Percentiles rank a stretch among this genome's conserved stretches.
Conservation (phyloP, 176 grass and related monocot genomes). For the Aegilops longissima region DNA sequence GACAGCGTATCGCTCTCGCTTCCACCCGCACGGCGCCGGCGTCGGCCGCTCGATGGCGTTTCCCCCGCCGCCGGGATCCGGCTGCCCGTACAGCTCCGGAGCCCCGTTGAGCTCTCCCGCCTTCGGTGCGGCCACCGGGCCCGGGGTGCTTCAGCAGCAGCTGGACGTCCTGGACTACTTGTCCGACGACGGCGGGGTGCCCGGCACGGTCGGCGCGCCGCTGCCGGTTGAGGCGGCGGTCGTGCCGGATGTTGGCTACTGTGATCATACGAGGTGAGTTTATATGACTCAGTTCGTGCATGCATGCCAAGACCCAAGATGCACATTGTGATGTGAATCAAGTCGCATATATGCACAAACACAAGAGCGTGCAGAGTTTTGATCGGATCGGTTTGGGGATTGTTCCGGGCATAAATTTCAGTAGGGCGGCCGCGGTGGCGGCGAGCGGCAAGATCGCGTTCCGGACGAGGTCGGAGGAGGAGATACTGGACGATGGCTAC, state of each 20-base stretch:
- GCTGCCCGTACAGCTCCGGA: neutral
- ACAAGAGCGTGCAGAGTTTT: neutral
- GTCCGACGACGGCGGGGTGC: slow-evolving; percentile 24
- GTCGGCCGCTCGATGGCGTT: slow-evolving; percentile 20
- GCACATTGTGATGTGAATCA: neutral
- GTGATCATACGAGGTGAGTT: slow-evolving; percentile 23
- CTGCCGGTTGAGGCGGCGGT: neutral
- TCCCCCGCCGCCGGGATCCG: neutral
- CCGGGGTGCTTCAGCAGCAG: neutral
- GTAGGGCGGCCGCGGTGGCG: neutral
- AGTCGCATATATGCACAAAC: neutral
- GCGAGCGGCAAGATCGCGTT: slow-evolving; percentile 51
- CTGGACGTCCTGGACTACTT: slow-evolving; percentile 42
- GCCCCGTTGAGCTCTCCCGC: neutral
- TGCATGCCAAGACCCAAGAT: neutral
- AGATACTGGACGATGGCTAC: slow-evolving; percentile 65
- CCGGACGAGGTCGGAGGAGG: slow-evolving; percentile 56
- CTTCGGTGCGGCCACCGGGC: neutral
- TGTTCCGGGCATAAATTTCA: neutral
- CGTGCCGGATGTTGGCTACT: slow-evolving; percentile 19
- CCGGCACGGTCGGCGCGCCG: slow-evolving; percentile 13
- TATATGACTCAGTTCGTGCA: neutral
- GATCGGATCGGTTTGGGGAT: neutral
- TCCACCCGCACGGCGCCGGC: neutral
- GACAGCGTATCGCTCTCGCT: neutral